Conservation (phyloP, 345 rosid species). For the Balakata baccata region DNA sequence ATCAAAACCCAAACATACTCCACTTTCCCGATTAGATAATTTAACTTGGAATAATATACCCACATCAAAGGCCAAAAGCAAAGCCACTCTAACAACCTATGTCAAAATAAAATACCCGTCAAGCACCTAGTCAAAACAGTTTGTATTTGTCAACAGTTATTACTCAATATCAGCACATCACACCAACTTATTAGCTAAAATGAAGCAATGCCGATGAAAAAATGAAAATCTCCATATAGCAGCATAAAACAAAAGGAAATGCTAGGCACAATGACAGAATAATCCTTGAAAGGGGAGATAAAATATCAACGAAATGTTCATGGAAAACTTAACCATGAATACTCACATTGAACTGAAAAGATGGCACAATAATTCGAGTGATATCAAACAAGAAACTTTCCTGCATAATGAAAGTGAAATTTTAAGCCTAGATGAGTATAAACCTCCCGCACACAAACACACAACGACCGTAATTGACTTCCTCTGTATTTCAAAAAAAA, state of each 20-base stretch:
- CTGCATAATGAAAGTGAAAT: slow-evolving; percentile 1
- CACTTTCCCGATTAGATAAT: background rate
- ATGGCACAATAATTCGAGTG: background rate
- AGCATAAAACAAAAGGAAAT: background rate
- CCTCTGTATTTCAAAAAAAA: background rate
- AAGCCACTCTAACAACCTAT: no score
- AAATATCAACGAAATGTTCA: background rate
- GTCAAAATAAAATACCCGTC: no score
- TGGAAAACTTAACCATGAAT: background rate
- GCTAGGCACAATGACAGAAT: background rate
- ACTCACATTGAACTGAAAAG: slow-evolving; percentile 8
- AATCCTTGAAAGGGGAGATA: background rate
- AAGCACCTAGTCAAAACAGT: background rate
- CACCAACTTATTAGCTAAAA: background rate
- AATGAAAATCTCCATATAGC: background rate
- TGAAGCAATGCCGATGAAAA: background rate
- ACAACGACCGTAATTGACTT: background rate
- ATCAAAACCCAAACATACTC: background rate
- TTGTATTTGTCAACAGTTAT: background rate
- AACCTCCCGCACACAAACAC: background rate
- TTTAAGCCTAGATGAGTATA: background rate
- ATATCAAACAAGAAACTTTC: background rate
- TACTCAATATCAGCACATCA: background rate
- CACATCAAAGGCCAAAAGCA: background rate
- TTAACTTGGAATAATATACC: background rate